These are phyloP conservation scores for Gaertneriomyces sp. DNA, from an alignment of 192 early-diverging fungal genomes.

Conservation along the genomic window DNA sequence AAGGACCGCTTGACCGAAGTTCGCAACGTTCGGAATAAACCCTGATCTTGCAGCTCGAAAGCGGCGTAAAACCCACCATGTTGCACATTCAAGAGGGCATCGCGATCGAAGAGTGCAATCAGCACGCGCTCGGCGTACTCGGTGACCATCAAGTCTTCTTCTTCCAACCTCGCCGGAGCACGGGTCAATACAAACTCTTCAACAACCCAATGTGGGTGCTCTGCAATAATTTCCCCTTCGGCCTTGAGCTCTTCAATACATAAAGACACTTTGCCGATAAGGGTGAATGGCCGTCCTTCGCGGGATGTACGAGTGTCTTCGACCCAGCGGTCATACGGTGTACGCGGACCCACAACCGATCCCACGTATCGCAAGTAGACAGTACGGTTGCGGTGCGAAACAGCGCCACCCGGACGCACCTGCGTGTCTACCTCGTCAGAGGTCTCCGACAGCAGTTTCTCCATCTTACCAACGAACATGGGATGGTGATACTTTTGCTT, in stretches of 20 bases:
- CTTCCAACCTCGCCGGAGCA: not conserved
- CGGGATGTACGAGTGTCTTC: not conserved
- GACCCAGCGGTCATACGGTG: not conserved
- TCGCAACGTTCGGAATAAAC: too few species aligned
- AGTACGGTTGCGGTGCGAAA: constrained; percentile 2
- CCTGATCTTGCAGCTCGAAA: too few species aligned
- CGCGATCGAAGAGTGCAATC: constrained; percentile 9
- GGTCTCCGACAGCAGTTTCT: not conserved
- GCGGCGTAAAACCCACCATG: constrained; percentile 8
- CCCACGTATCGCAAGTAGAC: constrained; percentile 9
- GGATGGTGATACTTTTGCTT: not conserved
- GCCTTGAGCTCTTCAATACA: not conserved
- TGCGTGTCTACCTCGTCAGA: not conserved
- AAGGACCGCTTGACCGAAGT: too few species aligned
- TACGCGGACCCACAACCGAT: not conserved
- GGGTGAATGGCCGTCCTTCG: too few species aligned
- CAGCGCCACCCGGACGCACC: not conserved
- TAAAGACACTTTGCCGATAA: constrained; percentile 2
- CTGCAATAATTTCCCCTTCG: not conserved
- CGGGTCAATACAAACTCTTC: not conserved
- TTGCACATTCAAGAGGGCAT: constrained; percentile 10
- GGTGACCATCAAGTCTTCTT: not conserved
- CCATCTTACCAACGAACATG: not conserved
- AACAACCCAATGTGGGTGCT: not conserved
- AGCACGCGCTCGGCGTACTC: constrained; percentile 1